Base-by-base conservation (phyloP, 164 flowering plant genomes). In the Stephania cephalantha region DNA sequence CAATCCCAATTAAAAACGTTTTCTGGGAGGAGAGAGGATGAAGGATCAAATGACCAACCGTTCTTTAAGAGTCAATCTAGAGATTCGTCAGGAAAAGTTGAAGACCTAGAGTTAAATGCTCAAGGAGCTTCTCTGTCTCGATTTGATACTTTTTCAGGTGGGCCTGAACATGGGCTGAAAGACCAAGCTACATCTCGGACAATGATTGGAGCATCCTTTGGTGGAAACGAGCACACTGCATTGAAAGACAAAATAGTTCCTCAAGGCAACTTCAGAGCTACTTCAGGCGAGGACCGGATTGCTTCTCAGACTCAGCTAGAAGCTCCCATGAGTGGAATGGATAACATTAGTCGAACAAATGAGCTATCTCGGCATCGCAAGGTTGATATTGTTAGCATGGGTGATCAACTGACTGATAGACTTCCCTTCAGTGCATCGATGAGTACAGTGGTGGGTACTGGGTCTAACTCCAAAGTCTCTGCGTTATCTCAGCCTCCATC, bases 71-170 rank as follows among this genome's bases (percentile, higher is more conserved):
- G 75, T 70, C 71, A 69, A 67, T 68, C 73, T 12, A 68, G 55
- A 46, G 25, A 20, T 55, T 66, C 72, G 50, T 64, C 45, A 72
- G 63, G 74, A 69, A 31, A 70, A 73, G 52, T 72, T 15, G 79
- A 75, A 55, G 75, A 74, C 83, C 65, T 52, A 44, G 75, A 74
- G 73, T 53, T 68, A 75, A 85, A 81, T 72, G 85, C 79, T 78
- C 88, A 79, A 79, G 78, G 72, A 48, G 69, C 72, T 77, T 75
- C 83, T 15, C 83, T 79, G 48, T 70, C 46, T 52, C 87, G 77
- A 50, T 83, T 72, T 2, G 83, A 73, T 66, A 70, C 81, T 30
- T 79, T 75, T 67, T 3, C 77, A 52, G 77, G 78, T 72, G 77
- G 77, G 72, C 53, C 46, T 17, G 88, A 84, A 68, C 84, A 81